Conservation (phyloP, 2,329 filamentous ascomycete genomes). For the Ramularia collo-cygni region DNA sequence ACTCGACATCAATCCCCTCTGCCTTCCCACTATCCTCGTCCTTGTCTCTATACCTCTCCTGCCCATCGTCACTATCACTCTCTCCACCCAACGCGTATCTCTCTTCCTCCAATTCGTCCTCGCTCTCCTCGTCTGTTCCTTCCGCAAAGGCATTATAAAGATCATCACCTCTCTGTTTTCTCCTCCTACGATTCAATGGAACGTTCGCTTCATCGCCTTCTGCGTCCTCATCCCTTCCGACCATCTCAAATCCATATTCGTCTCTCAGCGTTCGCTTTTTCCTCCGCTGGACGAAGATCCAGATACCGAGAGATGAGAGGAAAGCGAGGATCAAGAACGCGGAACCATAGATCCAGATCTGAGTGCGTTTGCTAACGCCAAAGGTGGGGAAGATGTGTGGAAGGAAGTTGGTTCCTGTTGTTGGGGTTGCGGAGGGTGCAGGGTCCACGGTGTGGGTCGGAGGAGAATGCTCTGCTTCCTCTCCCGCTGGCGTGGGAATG, state of each 20-base stretch:
- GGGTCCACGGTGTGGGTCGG: slow-evolving; percentile 1
- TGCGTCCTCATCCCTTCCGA: slow-evolving; percentile 66
- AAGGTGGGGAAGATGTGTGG: slow-evolving; percentile 88
- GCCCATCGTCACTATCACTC: slow-evolving; percentile 15
- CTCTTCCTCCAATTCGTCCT: slow-evolving; percentile 53
- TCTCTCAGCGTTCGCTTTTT: slow-evolving; percentile 58
- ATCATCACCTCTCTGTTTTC: slow-evolving; percentile 67
- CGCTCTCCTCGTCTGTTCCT: slow-evolving; percentile 68
- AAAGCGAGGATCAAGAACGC: slow-evolving; percentile 79
- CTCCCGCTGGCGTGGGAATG: slow-evolving; percentile 22
- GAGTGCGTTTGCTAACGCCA: slow-evolving; percentile 76
- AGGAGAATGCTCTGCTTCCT: slow-evolving; percentile 18
- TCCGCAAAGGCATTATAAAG: slow-evolving; percentile 97
- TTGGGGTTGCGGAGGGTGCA: slow-evolving; percentile 20
- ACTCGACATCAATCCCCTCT: slow-evolving; percentile 1
- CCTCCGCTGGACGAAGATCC: slow-evolving; percentile 74
- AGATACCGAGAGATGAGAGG: slow-evolving; percentile 64
- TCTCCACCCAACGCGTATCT: slow-evolving; percentile 15
- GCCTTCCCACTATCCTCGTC: slow-evolving; percentile 4
- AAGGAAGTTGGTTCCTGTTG: slow-evolving; percentile 50
- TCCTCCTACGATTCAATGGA: slow-evolving; percentile 34
- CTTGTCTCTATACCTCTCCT: slow-evolving; percentile 13
- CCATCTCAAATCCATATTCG: slow-evolving; percentile 88
- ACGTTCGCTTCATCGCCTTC: slow-evolving; percentile 29
- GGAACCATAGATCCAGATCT: slow-evolving; percentile 89